Evolutionary conservation across 1,139 yeast genomes (phyloP), one percentile per base, ranked within the genome.

Genomic region (Pichia inconspicua): DNA sequence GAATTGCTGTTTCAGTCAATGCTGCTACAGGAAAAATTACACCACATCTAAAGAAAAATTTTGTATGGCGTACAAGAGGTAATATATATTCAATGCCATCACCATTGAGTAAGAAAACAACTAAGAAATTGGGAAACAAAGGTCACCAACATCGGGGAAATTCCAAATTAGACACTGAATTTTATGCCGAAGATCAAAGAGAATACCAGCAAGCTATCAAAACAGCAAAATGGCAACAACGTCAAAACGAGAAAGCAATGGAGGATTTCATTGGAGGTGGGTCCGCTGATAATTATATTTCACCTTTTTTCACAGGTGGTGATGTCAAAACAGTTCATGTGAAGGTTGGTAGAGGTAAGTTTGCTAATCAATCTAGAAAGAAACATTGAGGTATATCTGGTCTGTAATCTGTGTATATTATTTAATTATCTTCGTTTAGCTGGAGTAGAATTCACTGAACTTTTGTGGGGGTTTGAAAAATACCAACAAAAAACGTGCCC

Each of bases 231-330:
- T 88, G 97, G 95, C 84, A 83, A 59, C 78, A 87, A 63, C 77
- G 84, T 59, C 86, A 87, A 61, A 87, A 87, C 58, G 97, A 89
- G 59, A 89, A 89, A 67, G 71, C 84, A 54, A 70, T 89, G 55
- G 82, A 84, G 59, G 89, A 88, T 61, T 92, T 95, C 85, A 80
- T 89, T 48, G 96, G 96, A 30, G 95, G 95, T 19, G 96, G 95
- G 5, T 84, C 95, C 51, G 97, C 95, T 8, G 97, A 90, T 60
- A 84, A 86, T 59, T 82, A 80, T 59, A 80, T 84, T 49, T 84
- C 96, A n/a, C 97, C 98, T 10, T 92, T 92, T 66, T 84, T 69
- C 50, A 65, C 89, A 7, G 64, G 64, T 35, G 74, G 78, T 41
- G 79, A 82, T 46, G 49, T 56, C n/a, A 75, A 84, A 61, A 76